These are phyloP conservation scores for Fibroporia radiculosa DNA, from an alignment of 768 basidiomycete genomes.

Conservation along the genomic window DNA sequence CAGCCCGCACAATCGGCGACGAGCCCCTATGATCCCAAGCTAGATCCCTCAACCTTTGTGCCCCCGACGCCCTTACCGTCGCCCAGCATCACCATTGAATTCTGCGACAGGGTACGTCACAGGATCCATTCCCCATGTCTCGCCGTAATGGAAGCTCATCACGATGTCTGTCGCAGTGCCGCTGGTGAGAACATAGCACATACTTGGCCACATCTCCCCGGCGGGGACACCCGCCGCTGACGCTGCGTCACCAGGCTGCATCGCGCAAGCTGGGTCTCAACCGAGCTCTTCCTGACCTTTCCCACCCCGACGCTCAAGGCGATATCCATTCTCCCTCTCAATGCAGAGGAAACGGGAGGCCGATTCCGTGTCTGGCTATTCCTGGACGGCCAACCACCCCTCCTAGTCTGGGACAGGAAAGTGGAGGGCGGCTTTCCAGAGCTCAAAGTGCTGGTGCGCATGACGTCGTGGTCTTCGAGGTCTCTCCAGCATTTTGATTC, in stretches of 20 bases:
- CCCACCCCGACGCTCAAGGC: conserved; percentile 64
- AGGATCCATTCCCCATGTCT: conserved; percentile 2
- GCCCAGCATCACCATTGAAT: conserved; percentile 78
- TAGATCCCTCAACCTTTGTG: conserved; percentile 48
- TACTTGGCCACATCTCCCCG: conserved; percentile 1
- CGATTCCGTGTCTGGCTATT: conserved; percentile 88
- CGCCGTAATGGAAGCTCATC: no score
- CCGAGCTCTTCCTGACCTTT: conserved; percentile 87
- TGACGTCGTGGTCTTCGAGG: neutral
- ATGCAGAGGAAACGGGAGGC: conserved; percentile 77
- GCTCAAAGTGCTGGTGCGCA: conserved; percentile 68
- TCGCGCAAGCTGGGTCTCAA: conserved; percentile 89
- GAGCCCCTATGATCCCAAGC: conserved; percentile 12
- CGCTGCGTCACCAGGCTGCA: conserved; percentile 57
- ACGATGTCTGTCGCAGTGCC: conserved; percentile 47
- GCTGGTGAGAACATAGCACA: conserved; percentile 78
- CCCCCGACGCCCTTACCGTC: conserved; percentile 39
- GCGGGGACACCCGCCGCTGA: no score
- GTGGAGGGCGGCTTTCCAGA: conserved; percentile 90
- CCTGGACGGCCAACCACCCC: conserved; percentile 28
- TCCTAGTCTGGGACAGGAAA: conserved; percentile 85
- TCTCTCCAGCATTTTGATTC: neutral
- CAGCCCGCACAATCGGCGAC: neutral
- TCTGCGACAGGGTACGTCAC: conserved; percentile 76
- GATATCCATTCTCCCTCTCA: conserved; percentile 69